phyloP scores from a whole-genome alignment of 306 rosid genomes.

The Comarum palustre region DNA sequence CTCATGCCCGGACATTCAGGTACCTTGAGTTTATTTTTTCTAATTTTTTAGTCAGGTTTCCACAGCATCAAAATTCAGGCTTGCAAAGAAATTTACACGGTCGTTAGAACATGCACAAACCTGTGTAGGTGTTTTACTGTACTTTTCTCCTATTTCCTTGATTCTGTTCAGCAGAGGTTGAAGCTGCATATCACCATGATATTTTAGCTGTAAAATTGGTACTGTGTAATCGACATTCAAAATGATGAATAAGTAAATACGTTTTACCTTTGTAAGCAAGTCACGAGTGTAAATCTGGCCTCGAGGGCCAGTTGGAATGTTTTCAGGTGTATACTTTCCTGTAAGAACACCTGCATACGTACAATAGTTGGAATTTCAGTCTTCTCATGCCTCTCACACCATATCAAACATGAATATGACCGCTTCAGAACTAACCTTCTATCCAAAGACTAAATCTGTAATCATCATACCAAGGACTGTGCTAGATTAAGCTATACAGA shows the following conservation, averaged over 20 bases:
- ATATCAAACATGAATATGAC: background rate
- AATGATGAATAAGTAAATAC: background rate
- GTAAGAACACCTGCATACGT: conserved; percentile 63
- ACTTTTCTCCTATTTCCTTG: conserved; percentile 56
- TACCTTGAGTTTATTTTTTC: background rate
- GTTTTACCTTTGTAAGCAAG: conserved; percentile 52
- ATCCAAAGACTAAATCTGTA: background rate
- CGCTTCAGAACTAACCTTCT: background rate
- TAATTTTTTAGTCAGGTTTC: background rate
- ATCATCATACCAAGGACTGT: background rate
- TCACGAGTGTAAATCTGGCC: conserved; percentile 72
- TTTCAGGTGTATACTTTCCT: conserved; percentile 77
- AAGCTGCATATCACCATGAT: conserved; percentile 52
- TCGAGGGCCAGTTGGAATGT: conserved; percentile 83
- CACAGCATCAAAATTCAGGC: background rate
- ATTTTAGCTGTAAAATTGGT: conserved; percentile 20
- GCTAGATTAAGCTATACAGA: background rate
- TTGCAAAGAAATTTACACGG: background rate
- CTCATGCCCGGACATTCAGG: background rate
- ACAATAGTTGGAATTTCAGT: conserved; percentile 6
- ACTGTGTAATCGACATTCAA: conserved; percentile 13
- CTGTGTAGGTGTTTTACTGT: conserved; percentile 67
- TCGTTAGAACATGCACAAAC: conserved; percentile 35
- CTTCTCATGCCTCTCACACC: background rate
- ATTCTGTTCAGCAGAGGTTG: conserved; percentile 75